Evolutionary conservation across 768 basidiomycete genomes (phyloP).

Genomic region (Nevesoporus exiguus): DNA sequence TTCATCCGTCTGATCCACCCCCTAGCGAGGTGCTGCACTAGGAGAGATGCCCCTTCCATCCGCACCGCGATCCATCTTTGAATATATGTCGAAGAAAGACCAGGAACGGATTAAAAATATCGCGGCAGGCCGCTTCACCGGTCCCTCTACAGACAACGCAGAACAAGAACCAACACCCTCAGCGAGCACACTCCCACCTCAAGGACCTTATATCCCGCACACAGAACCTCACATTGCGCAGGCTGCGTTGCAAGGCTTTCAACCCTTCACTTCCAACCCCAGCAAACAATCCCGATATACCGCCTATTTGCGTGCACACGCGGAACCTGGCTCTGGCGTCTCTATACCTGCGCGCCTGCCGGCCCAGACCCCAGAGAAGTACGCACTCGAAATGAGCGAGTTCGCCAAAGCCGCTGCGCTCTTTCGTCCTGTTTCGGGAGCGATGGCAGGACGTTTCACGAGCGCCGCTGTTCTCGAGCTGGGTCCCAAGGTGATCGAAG

Average conservation of each 20-base stretch:
- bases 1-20: slow-evolving; percentile 6
- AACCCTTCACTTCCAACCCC: slow-evolving; percentile 78
- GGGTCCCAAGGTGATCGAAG: slow-evolving; percentile 60
- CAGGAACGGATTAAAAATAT: slow-evolving; percentile 77
- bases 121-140: slow-evolving; percentile 29
- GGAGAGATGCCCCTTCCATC: slow-evolving; percentile 76
- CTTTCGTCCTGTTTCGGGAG: slow-evolving; percentile 88
- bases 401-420: slow-evolving; percentile 84
- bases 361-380: slow-evolving; percentile 60
- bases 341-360: slow-evolving; percentile 52
- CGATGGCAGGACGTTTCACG: slow-evolving; percentile 94
- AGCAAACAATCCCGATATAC: slow-evolving; percentile 83
- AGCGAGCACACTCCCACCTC: slow-evolving; percentile 18
- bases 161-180: slow-evolving; percentile 21
- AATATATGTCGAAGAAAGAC: slow-evolving; percentile 91
- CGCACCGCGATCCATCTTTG: slow-evolving; percentile 82
- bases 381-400: slow-evolving; percentile 79
- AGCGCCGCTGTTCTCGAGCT: slow-evolving; percentile 70
- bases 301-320: slow-evolving; percentile 75
- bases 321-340: slow-evolving; percentile 39
- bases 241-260: slow-evolving; percentile 85
- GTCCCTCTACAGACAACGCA: slow-evolving; percentile 29
- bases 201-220: slow-evolving; percentile 47
- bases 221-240: slow-evolving; percentile 78
- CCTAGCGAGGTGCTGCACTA: slow-evolving; percentile 74